These are phyloP conservation scores for Botryotinia convoluta DNA, from an alignment of 2,329 filamentous ascomycete genomes.

Conservation along the genomic window DNA sequence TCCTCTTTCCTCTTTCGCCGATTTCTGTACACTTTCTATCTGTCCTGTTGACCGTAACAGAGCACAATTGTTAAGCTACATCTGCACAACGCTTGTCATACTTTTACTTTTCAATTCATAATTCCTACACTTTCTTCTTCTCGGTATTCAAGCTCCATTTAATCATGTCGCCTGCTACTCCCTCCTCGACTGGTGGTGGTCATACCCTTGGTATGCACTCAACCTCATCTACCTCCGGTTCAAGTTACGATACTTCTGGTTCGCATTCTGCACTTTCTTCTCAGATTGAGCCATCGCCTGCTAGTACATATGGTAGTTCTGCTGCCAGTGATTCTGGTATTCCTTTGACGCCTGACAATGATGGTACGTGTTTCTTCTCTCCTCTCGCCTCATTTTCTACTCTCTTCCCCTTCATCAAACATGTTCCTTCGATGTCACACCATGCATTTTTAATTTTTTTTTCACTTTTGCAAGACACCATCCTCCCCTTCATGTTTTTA, in stretches of 20 bases:
- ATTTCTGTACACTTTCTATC: background rate
- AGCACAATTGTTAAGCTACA: background rate
- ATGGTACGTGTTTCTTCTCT: constrained; percentile 26
- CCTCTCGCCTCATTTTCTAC: background rate
- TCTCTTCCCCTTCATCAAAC: background rate
- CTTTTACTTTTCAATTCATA: background rate
- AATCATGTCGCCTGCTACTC: constrained; percentile 20
- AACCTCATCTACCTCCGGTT: background rate
- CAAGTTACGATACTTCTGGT: background rate
- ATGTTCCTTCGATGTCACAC: background rate
- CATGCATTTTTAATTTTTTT: background rate
- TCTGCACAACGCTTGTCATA: background rate
- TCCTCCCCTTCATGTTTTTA: background rate
- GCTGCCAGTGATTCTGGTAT: constrained; percentile 28
- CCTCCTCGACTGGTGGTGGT: constrained; percentile 2
- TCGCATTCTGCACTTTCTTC: constrained; percentile 6
- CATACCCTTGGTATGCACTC: constrained; percentile 8
- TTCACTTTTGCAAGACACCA: background rate
- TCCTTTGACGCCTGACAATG: constrained; percentile 25
- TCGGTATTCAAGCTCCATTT: background rate
- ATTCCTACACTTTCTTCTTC: background rate
- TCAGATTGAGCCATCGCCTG: constrained; percentile 29
- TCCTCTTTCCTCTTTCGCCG: background rate
- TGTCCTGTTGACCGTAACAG: background rate
- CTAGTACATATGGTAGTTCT: constrained; percentile 32